A percentile compares a stretch with the other conserved stretches of the same genome.
Conservation (phyloP, 2,329 filamentous ascomycete species). For the Fusarium kyushuense region DNA sequence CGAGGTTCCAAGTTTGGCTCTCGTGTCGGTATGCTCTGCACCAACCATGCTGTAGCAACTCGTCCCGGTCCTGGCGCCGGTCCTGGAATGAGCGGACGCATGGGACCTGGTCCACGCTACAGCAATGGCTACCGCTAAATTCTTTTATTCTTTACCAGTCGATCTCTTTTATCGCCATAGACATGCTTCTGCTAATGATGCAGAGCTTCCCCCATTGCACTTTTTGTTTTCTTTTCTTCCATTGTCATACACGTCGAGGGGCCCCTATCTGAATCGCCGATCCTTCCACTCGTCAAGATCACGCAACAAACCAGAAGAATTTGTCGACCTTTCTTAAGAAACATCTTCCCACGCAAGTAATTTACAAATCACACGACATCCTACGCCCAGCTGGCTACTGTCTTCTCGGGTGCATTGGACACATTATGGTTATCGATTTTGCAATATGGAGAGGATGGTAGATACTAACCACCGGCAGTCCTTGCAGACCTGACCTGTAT, state of each 20-base stretch:
- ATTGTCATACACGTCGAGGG: constrained; percentile 46
- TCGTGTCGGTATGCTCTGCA: constrained; percentile 98
- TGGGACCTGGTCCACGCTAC: constrained; percentile 69
- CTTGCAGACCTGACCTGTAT: constrained; percentile 39
- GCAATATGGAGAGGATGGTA: constrained; percentile 60
- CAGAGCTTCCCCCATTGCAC: constrained; percentile 8
- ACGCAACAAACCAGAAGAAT: constrained; percentile 57
- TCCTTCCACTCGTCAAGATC: constrained; percentile 52
- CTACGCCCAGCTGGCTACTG: constrained; percentile 65
- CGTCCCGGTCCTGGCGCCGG: constrained; percentile 87
- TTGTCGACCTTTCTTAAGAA: constrained; percentile 60
- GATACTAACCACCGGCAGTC: constrained; percentile 46
- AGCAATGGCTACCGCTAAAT: constrained; percentile 67
- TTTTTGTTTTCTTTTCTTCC: constrained; percentile 42
- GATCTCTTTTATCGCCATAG: constrained; percentile 2
- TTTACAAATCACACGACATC: constrained; percentile 69
- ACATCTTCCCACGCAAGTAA: constrained; percentile 65
- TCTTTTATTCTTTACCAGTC: neutral
- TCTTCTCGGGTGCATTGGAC: constrained; percentile 68
- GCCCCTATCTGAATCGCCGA: constrained; percentile 47
- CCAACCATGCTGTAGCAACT: constrained; percentile 89
- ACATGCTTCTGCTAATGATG: constrained; percentile 9
- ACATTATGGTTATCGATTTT: constrained; percentile 72
- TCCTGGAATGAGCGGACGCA: constrained; percentile 68
- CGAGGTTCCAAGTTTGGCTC: constrained; percentile 98